phyloP scores from a whole-genome alignment of 257 asterid genomes.

The Primulina eburnea region DNA sequence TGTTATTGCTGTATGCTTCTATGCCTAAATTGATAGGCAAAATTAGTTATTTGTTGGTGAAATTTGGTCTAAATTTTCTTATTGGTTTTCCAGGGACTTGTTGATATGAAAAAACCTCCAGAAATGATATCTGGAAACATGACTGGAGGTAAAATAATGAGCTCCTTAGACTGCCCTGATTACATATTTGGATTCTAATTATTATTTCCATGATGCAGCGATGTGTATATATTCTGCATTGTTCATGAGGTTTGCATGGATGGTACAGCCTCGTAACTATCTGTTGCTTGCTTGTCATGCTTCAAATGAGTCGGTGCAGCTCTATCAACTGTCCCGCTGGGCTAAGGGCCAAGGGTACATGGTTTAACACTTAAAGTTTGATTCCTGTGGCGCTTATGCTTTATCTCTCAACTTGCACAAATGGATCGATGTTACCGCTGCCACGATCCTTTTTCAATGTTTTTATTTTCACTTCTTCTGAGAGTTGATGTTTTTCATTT shows the following conservation, averaged over 20 bases:
- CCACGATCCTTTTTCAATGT: background rate
- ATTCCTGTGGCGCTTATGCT: background rate
- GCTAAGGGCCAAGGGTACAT: conserved; percentile 83
- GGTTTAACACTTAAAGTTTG: background rate
- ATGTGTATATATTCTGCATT: conserved; percentile 88
- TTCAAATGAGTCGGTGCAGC: conserved; percentile 86
- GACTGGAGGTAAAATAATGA: conserved; percentile 63
- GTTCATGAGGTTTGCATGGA: conserved; percentile 99
- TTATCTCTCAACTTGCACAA: background rate
- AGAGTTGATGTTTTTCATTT: background rate
- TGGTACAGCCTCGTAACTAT: conserved; percentile 96
- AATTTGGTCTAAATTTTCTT: conserved; percentile 10
- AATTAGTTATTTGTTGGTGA: background rate
- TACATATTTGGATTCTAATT: conserved; percentile 8
- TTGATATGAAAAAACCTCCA: conserved; percentile 90
- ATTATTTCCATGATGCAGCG: conserved; percentile 45
- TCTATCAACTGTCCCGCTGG: conserved; percentile 89
- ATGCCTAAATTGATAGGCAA: conserved; percentile 10
- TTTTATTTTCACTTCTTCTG: background rate
- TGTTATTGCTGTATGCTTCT: conserved; percentile 51
- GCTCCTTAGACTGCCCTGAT: background rate
- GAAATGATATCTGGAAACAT: conserved; percentile 94
- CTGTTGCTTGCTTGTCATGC: conserved; percentile 87
- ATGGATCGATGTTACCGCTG: background rate
- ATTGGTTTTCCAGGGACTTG: conserved; percentile 58